Evolutionary conservation across 345 rosid species (phyloP), one percentile per base, ranked within the genome.

Genomic region (Populus nigra): DNA sequence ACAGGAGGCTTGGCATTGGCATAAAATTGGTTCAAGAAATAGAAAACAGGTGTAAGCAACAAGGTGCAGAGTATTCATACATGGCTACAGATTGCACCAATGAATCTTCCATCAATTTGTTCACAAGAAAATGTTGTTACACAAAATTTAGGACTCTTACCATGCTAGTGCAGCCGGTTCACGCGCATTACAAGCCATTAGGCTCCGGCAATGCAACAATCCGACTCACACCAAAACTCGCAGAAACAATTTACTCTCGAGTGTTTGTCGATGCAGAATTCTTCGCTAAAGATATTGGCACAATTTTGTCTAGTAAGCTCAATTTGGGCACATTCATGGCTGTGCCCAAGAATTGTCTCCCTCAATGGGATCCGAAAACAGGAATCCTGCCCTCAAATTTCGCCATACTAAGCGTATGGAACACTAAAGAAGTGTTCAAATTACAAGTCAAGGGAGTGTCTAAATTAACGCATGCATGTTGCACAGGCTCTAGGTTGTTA

Each of bases 301-400:
- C 76, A 8, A 77, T 93, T 59, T 81, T 93, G 73, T 45, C 75
- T 22, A 88, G 75, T 72, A 79, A 67, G 65, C 85, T 87, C 65
- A 91, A 76, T 76, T 78, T 91, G 80, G 96, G 98, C 53, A 91
- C 96, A 1, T 93, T 89, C 85, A 83, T 91, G 84, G 93, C 94
- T 9, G 16, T 91, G 59, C 89, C 90, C 8, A 77, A 76, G 73
- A 76, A 77, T 5, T n/a, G 4, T 3, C 76, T 86, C 27, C 45
- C 73, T 5, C 67, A 75, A 45, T 85, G 90, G 87, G 78, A 89
- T 59, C 80, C 82, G 0, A 77, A 81, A 74, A 79, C 75, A 16
- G 85, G 85, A 15, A 76, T 50, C 72, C 80, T 89, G 7, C 88
- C 90, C 0, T 70, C 77, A 4, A 86, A 83, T 80, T 93, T 79